These are phyloP conservation scores for Mycena olivaceomarginata DNA, from an alignment of 768 basidiomycete species.

Conservation along the genomic window DNA sequence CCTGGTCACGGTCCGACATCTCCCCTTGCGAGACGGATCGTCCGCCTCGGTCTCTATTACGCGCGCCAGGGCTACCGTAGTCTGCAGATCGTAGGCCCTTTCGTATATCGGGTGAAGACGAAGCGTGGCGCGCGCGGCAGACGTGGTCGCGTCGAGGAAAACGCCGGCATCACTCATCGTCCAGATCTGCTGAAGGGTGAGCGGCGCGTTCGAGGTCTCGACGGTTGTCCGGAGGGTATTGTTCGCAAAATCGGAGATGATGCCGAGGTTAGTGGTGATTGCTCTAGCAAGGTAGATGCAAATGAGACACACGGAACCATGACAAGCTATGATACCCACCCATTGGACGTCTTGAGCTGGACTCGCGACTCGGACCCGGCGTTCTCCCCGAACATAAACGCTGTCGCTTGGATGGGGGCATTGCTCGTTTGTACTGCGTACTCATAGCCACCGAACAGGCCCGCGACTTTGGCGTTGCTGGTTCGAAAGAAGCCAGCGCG, in stretches of 20 bases:
- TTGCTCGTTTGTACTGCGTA: constrained; percentile 23
- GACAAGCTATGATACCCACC: neutral
- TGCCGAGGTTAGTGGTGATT: neutral
- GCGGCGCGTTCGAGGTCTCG: constrained; percentile 13
- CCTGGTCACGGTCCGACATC: constrained; percentile 17
- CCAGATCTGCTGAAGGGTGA: neutral
- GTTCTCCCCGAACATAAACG: constrained; percentile 26
- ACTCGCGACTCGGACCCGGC: constrained; percentile 26
- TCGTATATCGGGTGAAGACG: constrained; percentile 10
- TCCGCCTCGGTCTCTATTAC: neutral
- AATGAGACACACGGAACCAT: neutral
- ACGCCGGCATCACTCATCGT: neutral
- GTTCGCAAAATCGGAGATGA: constrained; percentile 7
- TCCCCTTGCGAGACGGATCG: constrained; percentile 16
- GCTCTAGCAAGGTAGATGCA: neutral
- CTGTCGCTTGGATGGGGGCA: neutral
- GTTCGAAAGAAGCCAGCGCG: constrained; percentile 23
- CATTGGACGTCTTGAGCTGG: constrained; percentile 34
- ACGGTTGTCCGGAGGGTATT: constrained; percentile 11
- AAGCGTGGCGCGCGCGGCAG: neutral
- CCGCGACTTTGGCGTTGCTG: constrained; percentile 17
- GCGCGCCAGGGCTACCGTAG: neutral
- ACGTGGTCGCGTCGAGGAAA: constrained; percentile 29
- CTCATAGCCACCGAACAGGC: constrained; percentile 23
- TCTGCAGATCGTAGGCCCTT: constrained; percentile 35